Conservation (phyloP, 31 red algal species). For the Asparagopsis taxiformis region DNA sequence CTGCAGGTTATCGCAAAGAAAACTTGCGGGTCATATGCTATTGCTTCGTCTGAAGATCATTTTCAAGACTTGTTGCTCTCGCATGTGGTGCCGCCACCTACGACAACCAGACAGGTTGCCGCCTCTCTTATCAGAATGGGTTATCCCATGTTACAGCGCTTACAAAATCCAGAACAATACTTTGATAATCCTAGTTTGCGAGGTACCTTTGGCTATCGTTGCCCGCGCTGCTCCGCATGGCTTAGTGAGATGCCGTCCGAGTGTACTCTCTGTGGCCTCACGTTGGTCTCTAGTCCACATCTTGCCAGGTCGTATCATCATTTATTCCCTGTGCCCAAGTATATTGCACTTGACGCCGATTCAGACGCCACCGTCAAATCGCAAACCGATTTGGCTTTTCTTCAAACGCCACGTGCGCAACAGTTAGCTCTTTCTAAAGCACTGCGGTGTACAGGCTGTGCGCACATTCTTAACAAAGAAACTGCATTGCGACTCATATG, state of each 20-base stretch:
- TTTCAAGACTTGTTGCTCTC: conserved; percentile 55
- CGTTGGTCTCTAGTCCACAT: conserved; percentile 77
- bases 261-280: conserved; percentile 91
- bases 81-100: conserved; percentile 76
- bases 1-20: conserved; percentile 38
- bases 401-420: too few species aligned
- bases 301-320: conserved; percentile 95
- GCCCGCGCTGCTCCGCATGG: conserved; percentile 84
- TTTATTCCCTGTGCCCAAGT: conserved; percentile 87
- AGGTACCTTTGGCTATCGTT: conserved; percentile 68
- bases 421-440: neutral
- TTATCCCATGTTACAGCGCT: conserved; percentile 72
- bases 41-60: conserved; percentile 82
- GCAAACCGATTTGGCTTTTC: too few species aligned
- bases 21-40: conserved; percentile 69
- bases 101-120: conserved; percentile 32
- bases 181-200: conserved; percentile 53
- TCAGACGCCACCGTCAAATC: too few species aligned
- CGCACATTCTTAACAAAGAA: conserved; percentile 23
- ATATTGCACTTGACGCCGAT: conserved; percentile 32
- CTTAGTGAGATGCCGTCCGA: conserved; percentile 86
- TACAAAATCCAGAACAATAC: conserved; percentile 33
- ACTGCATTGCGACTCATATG: conserved; percentile 65
- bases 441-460: conserved; percentile 62
- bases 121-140: conserved; percentile 90